phyloP scores from a whole-genome alignment of 116 monocot genomes.

The Iris pallida region DNA sequence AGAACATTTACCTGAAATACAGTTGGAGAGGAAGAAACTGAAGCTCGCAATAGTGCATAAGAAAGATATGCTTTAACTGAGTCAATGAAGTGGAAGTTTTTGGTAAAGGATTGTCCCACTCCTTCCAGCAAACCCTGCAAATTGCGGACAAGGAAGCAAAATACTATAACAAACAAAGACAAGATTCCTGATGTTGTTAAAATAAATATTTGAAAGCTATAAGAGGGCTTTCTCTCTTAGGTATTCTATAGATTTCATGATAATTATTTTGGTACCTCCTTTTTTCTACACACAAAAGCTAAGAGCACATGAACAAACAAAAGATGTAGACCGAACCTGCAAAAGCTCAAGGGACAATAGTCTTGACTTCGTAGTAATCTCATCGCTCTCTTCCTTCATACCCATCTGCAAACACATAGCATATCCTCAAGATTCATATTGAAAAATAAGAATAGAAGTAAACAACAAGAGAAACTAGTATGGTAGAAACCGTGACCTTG shows the following conservation, averaged over 20 bases:
- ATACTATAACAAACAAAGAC: neutral
- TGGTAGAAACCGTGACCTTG: slow-evolving; percentile 55
- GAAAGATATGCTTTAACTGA: slow-evolving; percentile 98
- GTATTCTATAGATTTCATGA: too few relatives aligned
- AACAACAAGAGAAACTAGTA: slow-evolving; percentile 9
- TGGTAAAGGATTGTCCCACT: slow-evolving; percentile 86
- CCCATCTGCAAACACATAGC: slow-evolving; percentile 60
- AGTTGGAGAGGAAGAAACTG: slow-evolving; percentile 76
- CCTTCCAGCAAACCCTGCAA: slow-evolving; percentile 91
- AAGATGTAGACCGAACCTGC: slow-evolving; percentile 45
- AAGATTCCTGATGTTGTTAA: too few relatives aligned
- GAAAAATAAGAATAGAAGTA: slow-evolving; percentile 5
- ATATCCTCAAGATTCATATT: slow-evolving; percentile 2
- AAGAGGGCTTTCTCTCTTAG: too few relatives aligned
- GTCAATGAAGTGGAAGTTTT: slow-evolving; percentile 92
- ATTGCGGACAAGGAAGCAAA: slow-evolving; percentile 3
- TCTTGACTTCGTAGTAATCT: slow-evolving; percentile 82
- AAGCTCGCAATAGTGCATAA: slow-evolving; percentile 87
- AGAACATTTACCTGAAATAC: slow-evolving; percentile 72
- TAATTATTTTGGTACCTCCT: too few relatives aligned
- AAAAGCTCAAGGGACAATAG: slow-evolving; percentile 96
- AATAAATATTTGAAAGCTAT: too few relatives aligned
- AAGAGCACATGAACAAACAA: neutral
- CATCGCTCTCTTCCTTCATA: slow-evolving; percentile 95
- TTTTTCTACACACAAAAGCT: too few relatives aligned